phyloP scores from a whole-genome alignment of 2,329 filamentous ascomycete genomes.

The Fonsecaea erecta region DNA sequence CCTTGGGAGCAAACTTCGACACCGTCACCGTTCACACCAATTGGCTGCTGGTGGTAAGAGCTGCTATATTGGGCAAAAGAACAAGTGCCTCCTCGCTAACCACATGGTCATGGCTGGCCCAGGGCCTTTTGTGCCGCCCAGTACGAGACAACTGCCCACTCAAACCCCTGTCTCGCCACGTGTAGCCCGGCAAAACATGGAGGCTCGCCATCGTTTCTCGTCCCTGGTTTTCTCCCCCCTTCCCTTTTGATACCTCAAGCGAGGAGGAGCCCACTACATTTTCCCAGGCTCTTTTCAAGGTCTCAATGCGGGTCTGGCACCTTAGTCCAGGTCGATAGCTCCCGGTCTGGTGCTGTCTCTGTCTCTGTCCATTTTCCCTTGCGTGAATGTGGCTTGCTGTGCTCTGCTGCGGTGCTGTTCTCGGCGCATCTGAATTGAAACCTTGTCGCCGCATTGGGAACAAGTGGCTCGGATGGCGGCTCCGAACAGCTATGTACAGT shows the following conservation, averaged over 20 bases:
- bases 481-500: too few species aligned
- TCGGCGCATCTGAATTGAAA: conserved; percentile 11
- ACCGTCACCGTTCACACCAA: not conserved
- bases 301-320: not conserved
- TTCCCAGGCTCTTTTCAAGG: too few species aligned
- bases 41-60: not conserved
- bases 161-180: conserved; percentile 2
- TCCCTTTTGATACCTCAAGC: too few species aligned
- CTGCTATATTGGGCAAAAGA: not conserved
- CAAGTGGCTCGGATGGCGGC: not conserved
- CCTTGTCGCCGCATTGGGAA: conserved; percentile 6
- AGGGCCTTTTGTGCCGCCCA: not conserved
- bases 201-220: not conserved
- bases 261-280: too few species aligned
- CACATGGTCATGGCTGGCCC: not conserved
- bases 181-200: not conserved
- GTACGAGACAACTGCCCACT: not conserved
- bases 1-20: not conserved
- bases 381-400: conserved; percentile 14
- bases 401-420: not conserved
- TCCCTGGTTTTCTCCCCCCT: not conserved
- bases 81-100: not conserved
- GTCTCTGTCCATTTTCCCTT: not conserved
- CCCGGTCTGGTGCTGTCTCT: not conserved
- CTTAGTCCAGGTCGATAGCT: not conserved